Percentiles rank a stretch among this genome's conserved stretches.
Evolutionary conservation across 2,329 filamentous ascomycete species (phyloP).

Genomic region (Cladosporium sp.): DNA sequence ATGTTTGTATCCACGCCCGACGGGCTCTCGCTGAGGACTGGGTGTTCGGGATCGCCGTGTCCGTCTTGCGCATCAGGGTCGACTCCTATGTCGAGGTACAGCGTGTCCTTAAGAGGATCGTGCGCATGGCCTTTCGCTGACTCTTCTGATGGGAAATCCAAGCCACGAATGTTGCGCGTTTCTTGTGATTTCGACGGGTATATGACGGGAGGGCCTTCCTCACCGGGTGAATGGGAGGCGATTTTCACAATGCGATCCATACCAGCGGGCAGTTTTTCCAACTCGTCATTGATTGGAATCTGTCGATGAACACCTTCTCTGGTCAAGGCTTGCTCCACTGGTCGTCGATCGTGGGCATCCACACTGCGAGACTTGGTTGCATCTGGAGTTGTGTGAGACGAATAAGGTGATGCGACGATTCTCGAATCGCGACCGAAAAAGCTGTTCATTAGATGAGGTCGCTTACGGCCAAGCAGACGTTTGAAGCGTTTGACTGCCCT

Average conservation of each 20-base stretch:
- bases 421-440: slow-evolving; percentile 60
- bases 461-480: slow-evolving; percentile 61
- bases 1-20: slow-evolving; percentile 81
- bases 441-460: slow-evolving; percentile 56
- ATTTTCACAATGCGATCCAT: slow-evolving; percentile 22
- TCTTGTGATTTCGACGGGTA: slow-evolving; percentile 10
- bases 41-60: slow-evolving; percentile 25
- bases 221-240: neutral
- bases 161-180: slow-evolving; percentile 25
- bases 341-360: slow-evolving; percentile 52
- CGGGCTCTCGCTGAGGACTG: slow-evolving; percentile 77
- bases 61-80: slow-evolving; percentile 26
- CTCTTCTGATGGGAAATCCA: slow-evolving; percentile 36
- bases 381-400: slow-evolving; percentile 44
- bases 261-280: slow-evolving; percentile 30
- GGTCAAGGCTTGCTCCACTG: slow-evolving; percentile 52
- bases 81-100: slow-evolving; percentile 74
- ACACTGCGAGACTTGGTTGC: slow-evolving; percentile 47
- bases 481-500: slow-evolving; percentile 92
- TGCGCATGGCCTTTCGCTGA: slow-evolving; percentile 62
- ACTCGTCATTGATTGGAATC: slow-evolving; percentile 36
- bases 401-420: slow-evolving; percentile 58
- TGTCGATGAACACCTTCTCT: slow-evolving; percentile 56
- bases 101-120: slow-evolving; percentile 63
- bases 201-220: slow-evolving; percentile 2